phyloP scores from a whole-genome alignment of 345 rosid genomes.

The Theobroma cacao region DNA sequence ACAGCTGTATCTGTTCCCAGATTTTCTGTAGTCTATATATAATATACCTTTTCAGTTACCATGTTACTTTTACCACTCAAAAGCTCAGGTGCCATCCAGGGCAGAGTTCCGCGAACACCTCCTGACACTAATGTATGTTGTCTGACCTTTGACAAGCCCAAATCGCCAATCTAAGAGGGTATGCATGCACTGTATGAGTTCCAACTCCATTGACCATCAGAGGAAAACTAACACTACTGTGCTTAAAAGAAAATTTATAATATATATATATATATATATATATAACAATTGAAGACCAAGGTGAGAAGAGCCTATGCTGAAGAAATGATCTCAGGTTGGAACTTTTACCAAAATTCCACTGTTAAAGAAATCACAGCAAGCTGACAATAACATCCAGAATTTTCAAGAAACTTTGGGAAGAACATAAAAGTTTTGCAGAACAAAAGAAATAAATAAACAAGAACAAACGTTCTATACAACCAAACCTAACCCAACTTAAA shows the following conservation, averaged over 20 bases:
- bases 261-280: no score
- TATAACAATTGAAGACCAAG: neutral
- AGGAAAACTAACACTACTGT: neutral
- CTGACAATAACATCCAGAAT: slow-evolving; percentile 10
- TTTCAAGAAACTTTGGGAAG: slow-evolving; percentile 2
- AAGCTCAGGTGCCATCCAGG: slow-evolving; percentile 99
- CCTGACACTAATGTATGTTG: slow-evolving; percentile 95
- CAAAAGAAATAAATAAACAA: neutral
- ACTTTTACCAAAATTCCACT: neutral
- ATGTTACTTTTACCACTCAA: slow-evolving; percentile 94
- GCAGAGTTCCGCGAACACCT: slow-evolving; percentile 98
- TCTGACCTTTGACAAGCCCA: slow-evolving; percentile 93
- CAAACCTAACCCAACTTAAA: slow-evolving; percentile 12
- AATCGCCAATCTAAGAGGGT: slow-evolving; percentile 79
- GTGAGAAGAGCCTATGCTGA: neutral
- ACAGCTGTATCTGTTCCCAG: neutral
- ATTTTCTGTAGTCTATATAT: neutral
- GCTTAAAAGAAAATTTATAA: neutral
- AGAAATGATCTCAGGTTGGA: slow-evolving; percentile 9
- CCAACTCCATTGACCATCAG: neutral
- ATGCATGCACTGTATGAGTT: slow-evolving; percentile 14
- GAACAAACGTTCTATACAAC: no score
- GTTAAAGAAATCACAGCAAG: slow-evolving; percentile 1
- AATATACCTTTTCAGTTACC: slow-evolving; percentile 91
- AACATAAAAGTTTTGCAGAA: neutral